phyloP scores from a whole-genome alignment of 1,139 yeast genomes.

The Suhomyces taliae region DNA sequence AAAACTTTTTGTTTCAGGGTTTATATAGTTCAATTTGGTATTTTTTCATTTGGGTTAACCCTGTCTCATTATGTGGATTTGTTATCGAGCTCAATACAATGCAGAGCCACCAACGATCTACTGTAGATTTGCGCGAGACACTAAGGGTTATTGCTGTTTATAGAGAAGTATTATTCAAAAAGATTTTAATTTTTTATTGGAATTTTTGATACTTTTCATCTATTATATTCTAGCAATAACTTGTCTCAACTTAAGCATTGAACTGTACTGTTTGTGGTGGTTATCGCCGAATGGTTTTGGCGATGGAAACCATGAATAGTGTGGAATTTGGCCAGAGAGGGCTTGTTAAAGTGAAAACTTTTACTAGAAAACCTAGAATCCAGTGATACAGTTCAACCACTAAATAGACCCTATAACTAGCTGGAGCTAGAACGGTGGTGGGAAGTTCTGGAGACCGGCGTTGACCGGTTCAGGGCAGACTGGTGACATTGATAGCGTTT shows the following conservation, averaged over 20 bases:
- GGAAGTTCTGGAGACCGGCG: no score
- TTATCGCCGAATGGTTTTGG: slow-evolving; percentile 12
- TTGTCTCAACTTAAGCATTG: slow-evolving; percentile 3
- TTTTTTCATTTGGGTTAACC: slow-evolving; percentile 31
- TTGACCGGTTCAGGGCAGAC: no score
- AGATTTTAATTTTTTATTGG: background rate
- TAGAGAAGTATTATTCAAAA: background rate
- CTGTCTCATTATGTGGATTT: slow-evolving; percentile 48
- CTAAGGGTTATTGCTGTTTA: slow-evolving; percentile 11
- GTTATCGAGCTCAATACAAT: slow-evolving; percentile 54
- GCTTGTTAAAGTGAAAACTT: no score
- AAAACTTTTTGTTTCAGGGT: slow-evolving; percentile 22
- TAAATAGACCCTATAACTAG: no score
- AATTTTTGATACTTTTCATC: background rate
- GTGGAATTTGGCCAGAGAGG: background rate
- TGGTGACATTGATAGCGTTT: no score
- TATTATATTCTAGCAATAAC: slow-evolving; percentile 1
- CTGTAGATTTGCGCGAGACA: slow-evolving; percentile 22
- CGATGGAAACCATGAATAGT: background rate
- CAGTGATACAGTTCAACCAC: no score
- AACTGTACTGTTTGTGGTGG: slow-evolving; percentile 1
- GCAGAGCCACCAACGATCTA: slow-evolving; percentile 66
- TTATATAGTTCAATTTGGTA: slow-evolving; percentile 30
- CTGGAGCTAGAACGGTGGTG: no score
- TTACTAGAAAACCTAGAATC: no score